These are phyloP conservation scores for Xylaria nigripes DNA, from an alignment of 495 filamentous ascomycete genomes.

Conservation along the genomic window DNA sequence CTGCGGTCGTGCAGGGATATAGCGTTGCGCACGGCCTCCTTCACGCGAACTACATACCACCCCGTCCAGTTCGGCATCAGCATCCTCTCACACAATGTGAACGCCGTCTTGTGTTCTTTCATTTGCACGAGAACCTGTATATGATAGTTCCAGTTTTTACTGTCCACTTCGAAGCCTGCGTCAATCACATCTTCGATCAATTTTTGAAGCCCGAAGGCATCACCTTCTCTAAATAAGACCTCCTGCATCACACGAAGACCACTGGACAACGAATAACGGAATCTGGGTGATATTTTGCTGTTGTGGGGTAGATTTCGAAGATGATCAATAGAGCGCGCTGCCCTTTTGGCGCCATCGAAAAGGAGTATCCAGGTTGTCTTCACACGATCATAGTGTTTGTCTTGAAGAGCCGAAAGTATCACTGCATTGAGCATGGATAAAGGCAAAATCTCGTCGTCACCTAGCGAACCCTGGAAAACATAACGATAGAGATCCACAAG, in stretches of 20 bases:
- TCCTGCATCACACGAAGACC: conserved; percentile 55
- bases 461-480: conserved; percentile 25
- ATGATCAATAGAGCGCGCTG: conserved; percentile 30
- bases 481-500: conserved; percentile 48
- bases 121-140: conserved; percentile 42
- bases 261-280: conserved; percentile 50
- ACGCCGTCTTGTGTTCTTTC: conserved; percentile 44
- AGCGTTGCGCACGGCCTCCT: conserved; percentile 11
- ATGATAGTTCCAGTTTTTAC: conserved; percentile 54
- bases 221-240: conserved; percentile 40
- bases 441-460: conserved; percentile 32
- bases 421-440: conserved; percentile 53
- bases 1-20: conserved; percentile 32
- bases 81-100: conserved; percentile 57
- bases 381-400: conserved; percentile 49
- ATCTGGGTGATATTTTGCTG: conserved; percentile 41
- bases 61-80: conserved; percentile 70
- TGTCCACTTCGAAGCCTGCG: conserved; percentile 60
- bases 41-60: conserved; percentile 42
- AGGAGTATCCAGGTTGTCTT: conserved; percentile 58
- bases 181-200: conserved; percentile 44
- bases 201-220: conserved; percentile 38
- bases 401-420: conserved; percentile 54
- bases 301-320: conserved; percentile 9
- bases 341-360: conserved; percentile 41